Evolutionary conservation across 345 rosid species (phyloP), one percentile per base, ranked within the genome.

Genomic region (Physaria fendleri): DNA sequence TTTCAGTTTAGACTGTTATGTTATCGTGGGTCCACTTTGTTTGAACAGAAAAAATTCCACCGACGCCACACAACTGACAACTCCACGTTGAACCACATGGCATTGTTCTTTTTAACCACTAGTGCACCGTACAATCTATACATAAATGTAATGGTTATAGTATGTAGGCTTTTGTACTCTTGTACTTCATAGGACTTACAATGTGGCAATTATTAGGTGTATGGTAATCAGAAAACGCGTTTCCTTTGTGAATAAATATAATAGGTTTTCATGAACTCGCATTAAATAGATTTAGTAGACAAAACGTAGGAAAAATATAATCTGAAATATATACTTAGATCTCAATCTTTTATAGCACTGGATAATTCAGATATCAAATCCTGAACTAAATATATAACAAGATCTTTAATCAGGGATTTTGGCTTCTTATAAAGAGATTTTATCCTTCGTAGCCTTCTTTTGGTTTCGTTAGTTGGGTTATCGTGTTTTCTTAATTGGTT

Each of bases 31-130:
- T 5, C 35, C 28, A 29, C 18, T 41, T 23, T 59, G 55, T 52
- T 40, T 59, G 15, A 12, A 9, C 7, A 6, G 25, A 9, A 30
- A 14, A 10, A 11, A 27, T 4, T 27, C 58, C 74, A 69, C 74
- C 74, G 74, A 55, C 69, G 74, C 58, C 58, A 46, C 46, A 13
- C 62, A 30, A 69, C 29, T 49, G 48, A 61, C 25, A 53, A 44
- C 29, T 22, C 14, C 40, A 68, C 65, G 62, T 68, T 51, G 7
- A 53, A 15, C 49, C 74, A 69, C 74, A 62, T 69, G 74, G 39
- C 30, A 39, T 46, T 69, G 68, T 69, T 39, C 65, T 59, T 24
- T 46, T 0, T 28, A 18, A 13, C 29, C 33, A 24, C 18, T 51
- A 24, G 30, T 0, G 16, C 51, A 34, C 73, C 73, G 73, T 68